Evolutionary conservation across 2,329 filamentous ascomycete species (phyloP), one percentile per base, ranked within the genome.

Genomic region (Penicillium psychrosexuale): DNA sequence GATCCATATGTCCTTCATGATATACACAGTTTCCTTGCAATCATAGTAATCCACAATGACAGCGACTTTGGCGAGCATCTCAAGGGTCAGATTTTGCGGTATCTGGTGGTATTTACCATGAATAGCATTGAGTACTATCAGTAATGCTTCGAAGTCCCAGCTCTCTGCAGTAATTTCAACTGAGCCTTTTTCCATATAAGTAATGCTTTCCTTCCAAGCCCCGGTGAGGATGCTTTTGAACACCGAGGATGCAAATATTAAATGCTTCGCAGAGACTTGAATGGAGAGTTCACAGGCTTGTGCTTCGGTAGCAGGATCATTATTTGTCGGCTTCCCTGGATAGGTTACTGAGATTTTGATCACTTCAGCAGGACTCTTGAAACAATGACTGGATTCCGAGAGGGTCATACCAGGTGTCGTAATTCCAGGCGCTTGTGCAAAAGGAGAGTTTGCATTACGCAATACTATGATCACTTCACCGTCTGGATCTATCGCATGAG

Each of bases 401-500:
- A 9, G 3, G 7, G 19, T 2, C 19, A 15, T 15, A 0, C 12
- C 12, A 39, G 13, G 5, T 8, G 24, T 2, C 4, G 4, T 9
- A n/a, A n/a, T 7, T 9, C 9, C 19, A 24, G 9, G 13, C 8
- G 13, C 13, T n/a, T 22, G 11, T 39, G 36, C 36, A 9, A 48
- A 48, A 8, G 46, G 36, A 24, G 27, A 24, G 36, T 39, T 8
- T 15, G 24, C 27, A 51, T 52, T 44, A 27, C 30, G 50, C 33
- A 56, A 51, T 19, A 51, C 33, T 43, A 59, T 52, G 33, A 52
- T 43, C 47, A 59, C 38, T 51, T 57, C 50, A 5, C 57, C 51
- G 15, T 57, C 53, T 39, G 54, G 47, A 47, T 59, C 54, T 31
- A 57, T 48, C 13, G 24, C 39, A 57, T 57, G 44, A 47, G 53